Conservation (phyloP, 768 basidiomycete species). For the Austroboletus eburneus region DNA sequence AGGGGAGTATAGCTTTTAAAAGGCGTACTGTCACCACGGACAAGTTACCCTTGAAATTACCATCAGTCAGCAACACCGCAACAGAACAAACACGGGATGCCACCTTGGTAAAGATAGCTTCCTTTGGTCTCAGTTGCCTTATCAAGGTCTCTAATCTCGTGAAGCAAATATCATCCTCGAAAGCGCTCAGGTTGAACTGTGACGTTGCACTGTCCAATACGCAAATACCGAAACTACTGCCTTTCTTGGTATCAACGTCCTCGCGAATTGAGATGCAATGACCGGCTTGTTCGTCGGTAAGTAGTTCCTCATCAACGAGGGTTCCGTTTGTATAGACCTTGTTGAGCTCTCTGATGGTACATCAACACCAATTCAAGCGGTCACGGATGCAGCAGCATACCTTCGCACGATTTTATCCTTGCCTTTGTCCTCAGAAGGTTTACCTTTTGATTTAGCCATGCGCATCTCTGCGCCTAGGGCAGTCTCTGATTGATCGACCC, state of each 20-base stretch:
- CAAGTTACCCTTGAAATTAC: slow-evolving; percentile 64
- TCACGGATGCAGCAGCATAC: slow-evolving; percentile 30
- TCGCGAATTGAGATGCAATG: slow-evolving; percentile 92
- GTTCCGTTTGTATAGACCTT: slow-evolving; percentile 98
- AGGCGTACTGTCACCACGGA: slow-evolving; percentile 79
- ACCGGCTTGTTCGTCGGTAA: slow-evolving; percentile 90
- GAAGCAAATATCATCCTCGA: slow-evolving; percentile 89
- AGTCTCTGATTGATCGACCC: slow-evolving; percentile 96
- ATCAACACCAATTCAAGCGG: background rate
- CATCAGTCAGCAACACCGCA: background rate
- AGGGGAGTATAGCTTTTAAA: slow-evolving; percentile 75
- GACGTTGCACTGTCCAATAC: slow-evolving; percentile 93
- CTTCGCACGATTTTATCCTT: slow-evolving; percentile 88
- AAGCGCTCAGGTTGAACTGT: slow-evolving; percentile 86
- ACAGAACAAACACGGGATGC: background rate
- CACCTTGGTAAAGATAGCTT: slow-evolving; percentile 88
- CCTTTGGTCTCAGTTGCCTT: slow-evolving; percentile 87
- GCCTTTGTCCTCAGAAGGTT: slow-evolving; percentile 44
- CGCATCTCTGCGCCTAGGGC: slow-evolving; percentile 98
- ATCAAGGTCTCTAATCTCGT: slow-evolving; percentile 93
- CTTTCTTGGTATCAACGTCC: slow-evolving; percentile 29
- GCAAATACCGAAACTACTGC: slow-evolving; percentile 79
- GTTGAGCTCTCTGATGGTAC: slow-evolving; percentile 65
- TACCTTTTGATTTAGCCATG: slow-evolving; percentile 57
- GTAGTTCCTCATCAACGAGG: slow-evolving; percentile 82